Base-by-base conservation (phyloP, 306 rosid genomes). In the Glycine tomentella region DNA sequence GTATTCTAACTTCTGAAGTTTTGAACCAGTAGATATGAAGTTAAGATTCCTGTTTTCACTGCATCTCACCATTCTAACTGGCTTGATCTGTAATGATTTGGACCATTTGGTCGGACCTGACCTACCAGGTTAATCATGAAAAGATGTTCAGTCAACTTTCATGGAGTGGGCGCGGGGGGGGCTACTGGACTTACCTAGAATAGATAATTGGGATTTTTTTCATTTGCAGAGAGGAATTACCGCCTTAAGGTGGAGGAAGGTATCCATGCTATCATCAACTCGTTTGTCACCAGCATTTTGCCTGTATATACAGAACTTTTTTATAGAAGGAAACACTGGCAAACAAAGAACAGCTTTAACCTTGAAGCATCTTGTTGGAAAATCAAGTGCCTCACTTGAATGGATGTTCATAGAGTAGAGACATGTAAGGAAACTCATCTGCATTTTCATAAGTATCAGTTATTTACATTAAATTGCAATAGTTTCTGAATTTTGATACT, bases 41-140 rank as follows among this genome's bases (percentile, higher is more conserved):
- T 77, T 33, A 61, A n/a, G 49, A 5, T 49, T 81, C 62, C n/a
- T 72, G 42, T 38, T 63, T 48, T 63, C 42, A 44, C 44, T 20
- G n/a, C 40, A 49, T 81, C 78, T 3, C 40, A 36, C 40, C 40
- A 36, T 56, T 84, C 76, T 49, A 55, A 46, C 15, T 42, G 49
- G 56, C 53, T 25, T 40, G 58, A 61, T 49, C 73, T 88, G 74
- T 70, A 79, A 82, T 77, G 93, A 83, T 7, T 6, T 3, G 33
- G 34, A 15, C 9, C 14, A 15, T 75, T 48, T 42, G 63, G 69
- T 25, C 31, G 31, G 31, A 25, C 31, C 31, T 25, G 31, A 25
- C 31, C 2, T 25, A 25, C 31, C 31, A 25, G 31, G 31, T 25
- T 25, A 25, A 25, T 25, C 31, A 25, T 25, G 31, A 25, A 25